These are phyloP conservation scores for Sicyos baderoa DNA, from an alignment of 306 rosid species.

Conservation along the genomic window DNA sequence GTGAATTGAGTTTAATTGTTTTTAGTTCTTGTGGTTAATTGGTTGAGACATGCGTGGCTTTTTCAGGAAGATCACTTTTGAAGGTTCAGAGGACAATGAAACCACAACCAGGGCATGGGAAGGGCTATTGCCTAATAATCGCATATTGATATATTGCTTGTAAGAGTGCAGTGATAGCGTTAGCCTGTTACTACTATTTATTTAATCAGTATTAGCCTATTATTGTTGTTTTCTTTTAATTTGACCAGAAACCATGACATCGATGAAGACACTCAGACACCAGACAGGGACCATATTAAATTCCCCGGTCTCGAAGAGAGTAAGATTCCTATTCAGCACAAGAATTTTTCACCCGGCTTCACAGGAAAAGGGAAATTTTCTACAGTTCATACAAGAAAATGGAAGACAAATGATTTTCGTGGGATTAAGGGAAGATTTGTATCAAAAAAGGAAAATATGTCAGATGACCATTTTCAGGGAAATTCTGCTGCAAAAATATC, in stretches of 20 bases:
- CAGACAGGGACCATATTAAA: conserved; percentile 62
- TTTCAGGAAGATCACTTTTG: conserved; percentile 54
- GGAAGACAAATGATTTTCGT: conserved; percentile 17
- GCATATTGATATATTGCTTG: conserved; percentile 81
- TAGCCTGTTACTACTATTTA: conserved; percentile 17
- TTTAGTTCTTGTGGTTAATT: conserved; percentile 11
- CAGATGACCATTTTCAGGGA: conserved; percentile 27
- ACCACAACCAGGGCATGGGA: conserved; percentile 66
- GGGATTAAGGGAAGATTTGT: conserved; percentile 33
- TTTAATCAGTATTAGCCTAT: conserved; percentile 22
- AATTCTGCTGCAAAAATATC: conserved; percentile 24
- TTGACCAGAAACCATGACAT: conserved; percentile 68
- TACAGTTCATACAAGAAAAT: conserved; percentile 25
- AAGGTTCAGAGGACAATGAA: conserved; percentile 39
- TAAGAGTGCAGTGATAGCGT: conserved; percentile 35
- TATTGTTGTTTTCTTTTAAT: conserved; percentile 19
- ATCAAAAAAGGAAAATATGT: conserved; percentile 26
- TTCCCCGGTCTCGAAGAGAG: conserved; percentile 43
- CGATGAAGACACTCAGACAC: conserved; percentile 54
- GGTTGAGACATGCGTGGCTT: conserved; percentile 33
- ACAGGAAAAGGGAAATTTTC: conserved; percentile 6
- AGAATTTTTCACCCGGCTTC: too few relatives aligned
- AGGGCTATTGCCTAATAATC: conserved; percentile 51
- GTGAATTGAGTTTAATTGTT: conserved; percentile 2
- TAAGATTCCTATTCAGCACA: conserved; percentile 25